These are phyloP conservation scores for Yarrowia keelungensis DNA, from an alignment of 805 yeast species.

Conservation along the genomic window DNA sequence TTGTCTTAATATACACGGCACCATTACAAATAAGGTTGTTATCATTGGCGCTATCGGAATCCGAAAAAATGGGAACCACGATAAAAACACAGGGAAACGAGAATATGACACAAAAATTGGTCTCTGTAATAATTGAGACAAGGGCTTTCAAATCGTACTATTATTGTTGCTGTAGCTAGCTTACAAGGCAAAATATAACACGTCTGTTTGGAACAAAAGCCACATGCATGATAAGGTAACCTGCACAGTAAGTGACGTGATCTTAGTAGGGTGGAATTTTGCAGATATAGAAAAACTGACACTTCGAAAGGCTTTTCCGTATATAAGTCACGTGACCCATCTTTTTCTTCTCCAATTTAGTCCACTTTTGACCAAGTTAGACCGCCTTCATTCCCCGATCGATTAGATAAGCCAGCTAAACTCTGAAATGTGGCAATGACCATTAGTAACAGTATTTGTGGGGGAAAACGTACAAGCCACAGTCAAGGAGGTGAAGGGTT, in stretches of 20 bases:
- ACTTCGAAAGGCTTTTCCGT: too few species aligned
- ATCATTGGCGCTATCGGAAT: conserved; percentile 8
- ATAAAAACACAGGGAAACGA: not conserved
- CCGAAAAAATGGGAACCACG: not conserved
- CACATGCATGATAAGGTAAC: conserved; percentile 28
- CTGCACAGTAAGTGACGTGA: conserved; percentile 14
- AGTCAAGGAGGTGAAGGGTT: not conserved
- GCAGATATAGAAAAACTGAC: too few species aligned
- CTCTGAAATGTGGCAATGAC: not conserved
- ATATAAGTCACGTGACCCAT: too few species aligned
- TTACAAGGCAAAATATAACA: too few species aligned
- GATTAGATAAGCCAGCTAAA: conserved; percentile 24
- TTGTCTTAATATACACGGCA: not conserved
- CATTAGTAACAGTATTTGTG: not conserved
- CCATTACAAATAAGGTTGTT: conserved; percentile 30
- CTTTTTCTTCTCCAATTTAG: too few species aligned
- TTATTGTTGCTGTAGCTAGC: not conserved
- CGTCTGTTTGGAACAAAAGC: not conserved
- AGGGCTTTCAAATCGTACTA: not conserved
- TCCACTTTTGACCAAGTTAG: not conserved
- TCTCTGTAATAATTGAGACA: not conserved
- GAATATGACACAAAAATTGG: not conserved
- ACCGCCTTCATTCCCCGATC: not conserved
- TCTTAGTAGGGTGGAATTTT: not conserved
- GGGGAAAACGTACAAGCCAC: not conserved